Conservation (phyloP, 352 stramenopile genomes). For the Phytophthora foliorum region DNA sequence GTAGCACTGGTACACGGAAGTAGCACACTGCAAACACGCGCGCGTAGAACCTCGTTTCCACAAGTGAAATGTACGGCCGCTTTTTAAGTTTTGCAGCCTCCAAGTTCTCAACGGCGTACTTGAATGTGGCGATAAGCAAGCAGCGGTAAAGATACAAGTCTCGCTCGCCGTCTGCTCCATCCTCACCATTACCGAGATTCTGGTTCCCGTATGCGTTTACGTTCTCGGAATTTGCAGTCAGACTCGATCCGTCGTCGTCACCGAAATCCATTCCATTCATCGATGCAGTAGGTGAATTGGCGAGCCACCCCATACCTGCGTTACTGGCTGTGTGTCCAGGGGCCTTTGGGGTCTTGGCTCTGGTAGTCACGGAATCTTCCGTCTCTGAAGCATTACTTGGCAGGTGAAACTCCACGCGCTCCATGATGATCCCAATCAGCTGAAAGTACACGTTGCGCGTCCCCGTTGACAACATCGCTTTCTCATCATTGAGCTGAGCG, state of each 20-base stretch:
- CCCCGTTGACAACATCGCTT: constrained; percentile 32
- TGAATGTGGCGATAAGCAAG: constrained; percentile 80
- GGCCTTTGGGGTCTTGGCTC: constrained; percentile 23
- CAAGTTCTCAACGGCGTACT: constrained; percentile 73
- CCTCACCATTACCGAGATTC: constrained; percentile 27
- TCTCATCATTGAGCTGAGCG: constrained; percentile 66
- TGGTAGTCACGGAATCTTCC: background rate
- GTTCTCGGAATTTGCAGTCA: constrained; percentile 32
- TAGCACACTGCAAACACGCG: constrained; percentile 78
- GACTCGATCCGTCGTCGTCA: constrained; percentile 20
- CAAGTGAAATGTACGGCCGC: constrained; percentile 63
- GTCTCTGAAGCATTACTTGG: constrained; percentile 20
- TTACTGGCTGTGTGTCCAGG: constrained; percentile 16
- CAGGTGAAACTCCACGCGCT: constrained; percentile 77
- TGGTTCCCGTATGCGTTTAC: constrained; percentile 14
- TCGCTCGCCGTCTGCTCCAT: constrained; percentile 53
- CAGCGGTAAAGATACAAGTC: constrained; percentile 76
- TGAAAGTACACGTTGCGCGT: constrained; percentile 74
- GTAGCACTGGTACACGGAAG: constrained; percentile 67
- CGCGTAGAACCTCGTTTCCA: constrained; percentile 73
- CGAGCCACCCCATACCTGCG: constrained; percentile 36
- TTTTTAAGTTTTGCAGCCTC: constrained; percentile 51
- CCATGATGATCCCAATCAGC: constrained; percentile 67
- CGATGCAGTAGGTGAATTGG: constrained; percentile 40
- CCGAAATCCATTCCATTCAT: constrained; percentile 32